Percentiles rank a stretch among this genome's conserved stretches.
phyloP scores from a whole-genome alignment of 2,329 filamentous ascomycete genomes.

The Colletotrichum scovillei region DNA sequence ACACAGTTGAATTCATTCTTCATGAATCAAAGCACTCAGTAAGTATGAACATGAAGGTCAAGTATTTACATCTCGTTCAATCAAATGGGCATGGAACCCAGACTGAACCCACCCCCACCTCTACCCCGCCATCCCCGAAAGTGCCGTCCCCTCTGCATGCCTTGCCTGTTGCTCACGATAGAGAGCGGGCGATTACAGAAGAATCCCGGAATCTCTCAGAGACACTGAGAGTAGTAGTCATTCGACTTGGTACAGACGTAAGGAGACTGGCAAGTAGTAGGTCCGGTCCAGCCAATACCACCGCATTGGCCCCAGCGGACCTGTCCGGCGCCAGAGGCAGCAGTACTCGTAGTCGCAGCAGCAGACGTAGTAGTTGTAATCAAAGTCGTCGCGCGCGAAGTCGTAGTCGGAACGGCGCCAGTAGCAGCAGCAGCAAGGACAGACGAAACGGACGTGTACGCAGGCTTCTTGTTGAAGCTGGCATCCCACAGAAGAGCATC shows the following conservation, averaged over 20 bases:
- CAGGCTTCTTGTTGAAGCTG: slow-evolving; percentile 51
- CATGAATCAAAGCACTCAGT: neutral
- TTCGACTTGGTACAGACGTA: slow-evolving; percentile 36
- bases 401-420: slow-evolving; percentile 7
- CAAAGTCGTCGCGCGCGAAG: slow-evolving; percentile 7
- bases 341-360: slow-evolving; percentile 25
- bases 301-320: slow-evolving; percentile 39
- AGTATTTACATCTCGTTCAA: neutral
- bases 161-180: neutral
- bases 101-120: neutral
- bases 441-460: slow-evolving; percentile 51
- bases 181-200: too few species aligned
- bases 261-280: slow-evolving; percentile 35
- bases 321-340: slow-evolving; percentile 19
- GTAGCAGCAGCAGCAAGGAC: slow-evolving; percentile 46
- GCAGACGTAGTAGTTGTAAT: slow-evolving; percentile 15
- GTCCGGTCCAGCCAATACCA: slow-evolving; percentile 35
- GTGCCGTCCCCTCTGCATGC: neutral
- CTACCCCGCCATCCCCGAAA: neutral
- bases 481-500: slow-evolving; percentile 53
- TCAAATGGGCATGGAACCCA: neutral
- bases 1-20: neutral
- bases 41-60: neutral
- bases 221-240: slow-evolving; percentile 40
- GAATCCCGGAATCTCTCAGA: neutral